Evolutionary conservation across 345 rosid species (phyloP).

Genomic region (Leavenworthia alabamica): DNA sequence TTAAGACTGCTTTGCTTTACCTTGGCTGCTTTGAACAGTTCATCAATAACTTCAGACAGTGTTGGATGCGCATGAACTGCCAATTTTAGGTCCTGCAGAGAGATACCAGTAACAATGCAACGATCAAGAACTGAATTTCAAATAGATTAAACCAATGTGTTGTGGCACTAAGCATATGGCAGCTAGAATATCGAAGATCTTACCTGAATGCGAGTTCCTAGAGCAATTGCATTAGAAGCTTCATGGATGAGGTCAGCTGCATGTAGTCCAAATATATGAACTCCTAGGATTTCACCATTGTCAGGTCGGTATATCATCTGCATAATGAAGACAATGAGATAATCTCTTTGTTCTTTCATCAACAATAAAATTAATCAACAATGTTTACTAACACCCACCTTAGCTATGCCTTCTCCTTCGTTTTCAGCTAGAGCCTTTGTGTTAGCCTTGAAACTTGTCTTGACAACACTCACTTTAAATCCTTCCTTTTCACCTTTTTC

Average conservation of each 20-base stretch:
- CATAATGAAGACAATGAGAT: conserved; percentile 9
- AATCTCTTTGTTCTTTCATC: conserved; percentile 14
- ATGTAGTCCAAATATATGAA: conserved; percentile 93
- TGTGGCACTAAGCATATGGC: background rate
- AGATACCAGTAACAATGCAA: conserved; percentile 12
- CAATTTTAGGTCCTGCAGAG: conserved; percentile 69
- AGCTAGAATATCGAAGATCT: conserved; percentile 2
- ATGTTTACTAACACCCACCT: conserved; percentile 41
- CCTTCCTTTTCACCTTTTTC: conserved; percentile 91
- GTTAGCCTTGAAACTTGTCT: conserved; percentile 98
- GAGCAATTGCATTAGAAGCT: conserved; percentile 95
- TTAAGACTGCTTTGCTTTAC: conserved; percentile 34
- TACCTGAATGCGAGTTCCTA: conserved; percentile 84
- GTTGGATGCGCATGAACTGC: conserved; percentile 99
- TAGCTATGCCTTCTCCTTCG: conserved; percentile 97
- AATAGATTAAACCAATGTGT: background rate
- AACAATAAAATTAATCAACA: background rate
- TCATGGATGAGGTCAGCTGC: conserved; percentile 99
- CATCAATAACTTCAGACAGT: conserved; percentile 93
- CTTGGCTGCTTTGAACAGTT: conserved; percentile 92
- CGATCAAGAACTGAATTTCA: conserved; percentile 6
- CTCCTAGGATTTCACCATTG: conserved; percentile 94
- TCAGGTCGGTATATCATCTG: conserved; percentile 98
- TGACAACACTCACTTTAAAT: conserved; percentile 75
- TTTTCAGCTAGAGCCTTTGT: conserved; percentile 97